Evolutionary conservation across 2,329 filamentous ascomycete species (phyloP).

Genomic region (Apiospora phragmitis): DNA sequence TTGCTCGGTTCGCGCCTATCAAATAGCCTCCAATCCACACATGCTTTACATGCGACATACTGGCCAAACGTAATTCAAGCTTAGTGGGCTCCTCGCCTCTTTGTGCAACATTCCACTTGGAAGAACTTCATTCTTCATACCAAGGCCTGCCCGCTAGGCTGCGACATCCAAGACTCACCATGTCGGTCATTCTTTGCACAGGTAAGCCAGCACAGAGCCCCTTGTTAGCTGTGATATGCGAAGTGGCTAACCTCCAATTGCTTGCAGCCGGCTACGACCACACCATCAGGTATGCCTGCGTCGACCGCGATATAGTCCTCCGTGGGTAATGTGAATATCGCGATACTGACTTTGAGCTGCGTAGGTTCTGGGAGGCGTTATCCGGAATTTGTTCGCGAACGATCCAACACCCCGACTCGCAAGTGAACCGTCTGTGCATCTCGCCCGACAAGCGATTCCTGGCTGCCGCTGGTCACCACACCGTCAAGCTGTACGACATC

Average conservation of each 20-base stretch:
- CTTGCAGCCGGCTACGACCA: slow-evolving; percentile 60
- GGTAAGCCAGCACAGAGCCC: neutral
- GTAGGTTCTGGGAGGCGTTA: slow-evolving; percentile 95
- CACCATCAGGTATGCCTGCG: slow-evolving; percentile 54
- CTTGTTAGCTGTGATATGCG: neutral
- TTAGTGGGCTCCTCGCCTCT: neutral
- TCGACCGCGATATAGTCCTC: neutral
- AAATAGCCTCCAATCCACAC: neutral
- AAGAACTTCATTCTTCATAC: neutral
- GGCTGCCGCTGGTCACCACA: slow-evolving; percentile 76
- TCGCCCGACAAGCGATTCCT: slow-evolving; percentile 97
- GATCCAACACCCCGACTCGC: slow-evolving; percentile 96
- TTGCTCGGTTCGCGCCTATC: neutral
- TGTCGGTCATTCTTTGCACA: slow-evolving; percentile 12
- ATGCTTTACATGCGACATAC: neutral
- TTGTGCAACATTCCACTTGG: neutral
- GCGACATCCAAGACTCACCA: neutral
- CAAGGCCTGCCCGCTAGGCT: neutral
- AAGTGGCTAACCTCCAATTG: neutral
- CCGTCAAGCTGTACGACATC: slow-evolving; percentile 97
- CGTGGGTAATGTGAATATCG: neutral
- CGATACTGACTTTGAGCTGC: slow-evolving; percentile 6
- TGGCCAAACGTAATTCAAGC: neutral
- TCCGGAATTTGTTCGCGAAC: slow-evolving; percentile 97
- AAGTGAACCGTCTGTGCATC: slow-evolving; percentile 97